Percentiles rank a stretch among this genome's conserved stretches.
Conservation (phyloP, 495 filamentous ascomycete genomes). For the Neurospora tetraspora region DNA sequence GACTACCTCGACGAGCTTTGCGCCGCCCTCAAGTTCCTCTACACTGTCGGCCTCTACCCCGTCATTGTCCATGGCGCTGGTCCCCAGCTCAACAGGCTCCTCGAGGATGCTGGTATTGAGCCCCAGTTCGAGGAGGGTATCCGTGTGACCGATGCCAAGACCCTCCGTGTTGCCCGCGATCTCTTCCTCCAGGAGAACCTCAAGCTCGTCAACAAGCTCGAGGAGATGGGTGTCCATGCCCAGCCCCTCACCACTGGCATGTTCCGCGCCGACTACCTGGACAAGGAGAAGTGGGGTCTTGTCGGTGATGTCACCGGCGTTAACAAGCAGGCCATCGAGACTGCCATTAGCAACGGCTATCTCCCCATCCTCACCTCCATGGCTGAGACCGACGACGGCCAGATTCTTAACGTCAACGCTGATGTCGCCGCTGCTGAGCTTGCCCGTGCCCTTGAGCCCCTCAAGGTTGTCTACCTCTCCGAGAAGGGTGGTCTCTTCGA, state of each 20-base stretch:
- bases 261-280: constrained; percentile 88
- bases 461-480: constrained; percentile 97
- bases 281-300: constrained; percentile 88
- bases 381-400: constrained; percentile 88
- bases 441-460: constrained; percentile 76
- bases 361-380: constrained; percentile 94
- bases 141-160: constrained; percentile 91
- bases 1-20: constrained; percentile 88
- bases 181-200: constrained; percentile 94
- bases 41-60: constrained; percentile 91
- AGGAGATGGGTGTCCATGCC: constrained; percentile 83
- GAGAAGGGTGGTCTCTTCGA: constrained; percentile 97
- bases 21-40: constrained; percentile 80
- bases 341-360: constrained; percentile 83
- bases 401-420: constrained; percentile 95
- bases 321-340: constrained; percentile 83
- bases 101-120: constrained; percentile 87
- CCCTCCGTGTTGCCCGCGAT: constrained; percentile 77
- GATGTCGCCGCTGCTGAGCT: constrained; percentile 94
- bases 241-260: constrained; percentile 89
- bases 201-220: constrained; percentile 85
- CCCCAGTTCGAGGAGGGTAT: constrained; percentile 96
- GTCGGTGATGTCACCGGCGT: constrained; percentile 95
- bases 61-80: constrained; percentile 96
- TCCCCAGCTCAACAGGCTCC: constrained; percentile 88